These are phyloP conservation scores for Cercospora berteroae DNA, from an alignment of 2,329 filamentous ascomycete species.

Conservation along the genomic window DNA sequence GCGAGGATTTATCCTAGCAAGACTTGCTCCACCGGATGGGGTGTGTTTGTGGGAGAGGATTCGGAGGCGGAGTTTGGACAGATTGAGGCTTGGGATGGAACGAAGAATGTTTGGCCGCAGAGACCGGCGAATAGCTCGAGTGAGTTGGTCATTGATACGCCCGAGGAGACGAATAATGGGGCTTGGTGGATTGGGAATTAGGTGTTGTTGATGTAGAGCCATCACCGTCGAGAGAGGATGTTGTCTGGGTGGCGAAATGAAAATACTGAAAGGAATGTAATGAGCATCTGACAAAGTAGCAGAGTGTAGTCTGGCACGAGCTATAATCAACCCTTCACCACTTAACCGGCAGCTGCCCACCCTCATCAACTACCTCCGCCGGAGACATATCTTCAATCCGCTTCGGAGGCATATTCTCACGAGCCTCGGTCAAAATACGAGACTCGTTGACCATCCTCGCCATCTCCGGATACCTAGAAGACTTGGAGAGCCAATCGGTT, in stretches of 20 bases:
- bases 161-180: constrained; percentile 47
- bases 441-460: background rate
- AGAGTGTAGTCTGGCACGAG: background rate
- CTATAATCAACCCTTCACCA: background rate
- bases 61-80: constrained; percentile 38
- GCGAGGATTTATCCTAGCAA: constrained; percentile 49
- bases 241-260: no score
- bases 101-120: constrained; percentile 43
- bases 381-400: background rate
- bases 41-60: constrained; percentile 44
- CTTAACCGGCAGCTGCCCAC: background rate
- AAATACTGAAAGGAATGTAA: background rate
- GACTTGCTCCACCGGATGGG: constrained; percentile 45
- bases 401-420: background rate
- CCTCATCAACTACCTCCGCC: background rate
- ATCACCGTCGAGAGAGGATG: background rate
- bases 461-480: background rate
- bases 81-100: constrained; percentile 43
- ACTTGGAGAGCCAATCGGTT: background rate
- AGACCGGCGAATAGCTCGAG: constrained; percentile 44
- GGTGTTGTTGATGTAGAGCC: no score
- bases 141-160: constrained; percentile 44
- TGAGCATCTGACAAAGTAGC: background rate
- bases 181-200: constrained; percentile 46
- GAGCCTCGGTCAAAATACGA: background rate